Evolutionary conservation across 1,284 basidiomycete genomes (phyloP).

Genomic region (Pholiota adiposa): DNA sequence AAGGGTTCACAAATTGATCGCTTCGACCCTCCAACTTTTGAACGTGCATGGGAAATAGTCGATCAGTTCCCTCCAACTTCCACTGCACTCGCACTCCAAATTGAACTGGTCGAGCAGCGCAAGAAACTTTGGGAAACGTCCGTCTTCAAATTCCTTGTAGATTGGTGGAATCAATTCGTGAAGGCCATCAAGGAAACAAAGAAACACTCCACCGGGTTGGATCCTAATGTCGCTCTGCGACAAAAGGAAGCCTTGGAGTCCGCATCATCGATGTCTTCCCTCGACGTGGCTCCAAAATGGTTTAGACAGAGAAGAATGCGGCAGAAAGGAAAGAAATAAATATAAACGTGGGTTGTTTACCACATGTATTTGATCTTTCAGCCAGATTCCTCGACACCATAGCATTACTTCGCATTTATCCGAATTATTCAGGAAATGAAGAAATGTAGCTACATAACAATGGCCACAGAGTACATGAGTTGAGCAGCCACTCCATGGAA

Average conservation of each 20-base stretch:
- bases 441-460: no score
- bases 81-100: background rate
- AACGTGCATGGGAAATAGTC: background rate
- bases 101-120: background rate
- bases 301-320: background rate
- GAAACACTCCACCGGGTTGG: background rate
- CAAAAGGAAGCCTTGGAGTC: background rate
- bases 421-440: no score
- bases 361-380: no score
- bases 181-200: background rate
- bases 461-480: no score
- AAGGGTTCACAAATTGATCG: background rate
- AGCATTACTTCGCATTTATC: no score
- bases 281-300: background rate
- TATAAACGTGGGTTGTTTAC: no score
- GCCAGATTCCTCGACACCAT: no score
- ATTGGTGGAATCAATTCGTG: background rate
- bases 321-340: no score
- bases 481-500: no score
- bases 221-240: background rate
- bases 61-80: background rate
- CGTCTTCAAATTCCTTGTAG: background rate
- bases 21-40: background rate
- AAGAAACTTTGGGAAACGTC: slow-evolving; percentile 1
- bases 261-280: background rate